Base-by-base conservation (phyloP, 768 basidiomycete species). In the Cyathus striatus region DNA sequence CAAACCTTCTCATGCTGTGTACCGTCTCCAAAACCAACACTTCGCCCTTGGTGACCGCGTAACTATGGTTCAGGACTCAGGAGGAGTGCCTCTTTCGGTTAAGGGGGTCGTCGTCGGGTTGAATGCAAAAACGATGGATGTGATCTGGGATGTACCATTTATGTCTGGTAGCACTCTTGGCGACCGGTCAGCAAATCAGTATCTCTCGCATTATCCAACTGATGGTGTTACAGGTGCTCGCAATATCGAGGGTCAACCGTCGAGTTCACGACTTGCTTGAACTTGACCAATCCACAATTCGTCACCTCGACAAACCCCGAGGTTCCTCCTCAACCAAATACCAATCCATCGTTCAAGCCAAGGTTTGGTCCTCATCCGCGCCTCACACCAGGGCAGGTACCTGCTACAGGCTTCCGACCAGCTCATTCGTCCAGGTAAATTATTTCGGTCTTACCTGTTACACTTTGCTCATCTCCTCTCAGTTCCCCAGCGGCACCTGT, bases 91-190 rank as follows among this genome's bases (percentile, higher is more conserved):
- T 1, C 70, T 98, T 12, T 81, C 83, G 1, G 85, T 83, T 40
- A 97, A 95, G 64, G 96, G 96, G 17, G 90, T 95, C 13, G 93
- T 98, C 20, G 79, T 98, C 41, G 90, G 94, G 12, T 64, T 99
- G 54, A 90, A 84, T 53, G 65, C 83, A 2, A 88, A 85, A 56
- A 80, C 86, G 3, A 86, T 98, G 77, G 96, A 98, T 60, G 86
- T 98, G 18, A 77, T 95, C 0, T 98, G 96, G 90, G 96, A 99
- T 60, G 83, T 86, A 18, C 76, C 91, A 1, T 98, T 99, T 65
- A 90, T 99, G 80, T 83, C 91, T 17, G 96, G 96, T 5, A 74
- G 77, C 2, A 96, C 89, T 0, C 68, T 98, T 9, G 81, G 83
- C 3, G 90, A 89, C 54, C 73, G 93, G 88, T 91, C 53, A 17